Percentiles rank a stretch among this genome's conserved stretches.
These are phyloP conservation scores for Colletotrichum sp. DNA, from an alignment of 2,329 filamentous ascomycete species.

Conservation along the genomic window DNA sequence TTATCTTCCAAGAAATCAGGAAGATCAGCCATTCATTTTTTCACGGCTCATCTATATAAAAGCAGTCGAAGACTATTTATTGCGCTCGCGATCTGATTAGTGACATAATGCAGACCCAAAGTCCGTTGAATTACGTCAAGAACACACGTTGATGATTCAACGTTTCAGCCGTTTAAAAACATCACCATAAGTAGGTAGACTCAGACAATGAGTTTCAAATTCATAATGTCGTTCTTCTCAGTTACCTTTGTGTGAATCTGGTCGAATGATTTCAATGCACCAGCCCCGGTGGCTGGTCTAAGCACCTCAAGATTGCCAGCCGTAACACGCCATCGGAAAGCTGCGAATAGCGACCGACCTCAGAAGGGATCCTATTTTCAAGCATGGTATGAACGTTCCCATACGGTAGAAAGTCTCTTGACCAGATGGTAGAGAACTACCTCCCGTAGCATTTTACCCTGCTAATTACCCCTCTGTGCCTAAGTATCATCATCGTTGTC, in stretches of 20 bases:
- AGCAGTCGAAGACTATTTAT: rapidly evolving
- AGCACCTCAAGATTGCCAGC: neutral
- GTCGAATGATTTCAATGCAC: neutral
- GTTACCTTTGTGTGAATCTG: neutral
- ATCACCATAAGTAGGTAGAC: neutral
- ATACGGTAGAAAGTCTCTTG: neutral
- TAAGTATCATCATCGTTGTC: neutral
- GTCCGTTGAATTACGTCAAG: neutral
- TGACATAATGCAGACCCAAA: neutral
- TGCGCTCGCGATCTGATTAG: neutral
- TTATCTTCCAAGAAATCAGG: neutral
- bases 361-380: neutral
- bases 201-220: neutral
- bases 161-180: neutral
- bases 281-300: rapidly evolving
- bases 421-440: neutral
- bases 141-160: rapidly evolving
- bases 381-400: neutral
- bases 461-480: neutral
- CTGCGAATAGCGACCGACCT: neutral
- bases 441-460: neutral
- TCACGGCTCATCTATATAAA: neutral
- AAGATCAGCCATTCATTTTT: neutral
- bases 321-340: neutral
- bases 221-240: neutral